Base-by-base conservation (phyloP, 768 basidiomycete genomes). In the Baorangia bicolor region DNA sequence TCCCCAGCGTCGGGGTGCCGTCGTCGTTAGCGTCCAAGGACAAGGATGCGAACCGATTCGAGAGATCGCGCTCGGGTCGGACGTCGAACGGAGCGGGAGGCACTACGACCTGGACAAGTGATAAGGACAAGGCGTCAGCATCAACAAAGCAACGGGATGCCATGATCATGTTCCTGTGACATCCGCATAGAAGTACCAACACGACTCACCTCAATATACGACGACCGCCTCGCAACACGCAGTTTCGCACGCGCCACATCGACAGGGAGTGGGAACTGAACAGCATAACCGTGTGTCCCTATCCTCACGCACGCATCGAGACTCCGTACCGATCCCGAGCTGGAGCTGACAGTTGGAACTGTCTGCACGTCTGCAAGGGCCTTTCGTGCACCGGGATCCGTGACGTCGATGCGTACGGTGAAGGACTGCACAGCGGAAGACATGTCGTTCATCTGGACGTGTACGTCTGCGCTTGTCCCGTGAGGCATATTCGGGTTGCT, bases 221-320 rank as follows among this genome's bases (percentile, higher is more conserved):
- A 73, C 0, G 83, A 84, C 53, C 76, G 79, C 30, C 84, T 73
- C 9, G 83, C 83, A 20, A 84, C 56, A 1, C 81, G 74, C 13
- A 78, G 57, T 57, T 74, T 81, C 2, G 64, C 55, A 9, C 66
- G 63, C 14, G 53, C 59, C 2, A 74, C 72, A 23, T 76, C 62
- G 6, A 84, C 66, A 2, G 79, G 79, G 38, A 80, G 78, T 0
- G 81, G 82, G 48, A 74, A 81, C 1, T 45, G 49, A 11, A 83
- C 52, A 25, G 58, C 14, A 38, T 67, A 60, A 1, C 45, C 23
- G 43, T 67, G 59, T 0, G 50, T 47, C 8, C 51, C 65, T 27
- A 69, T 57, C 33, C 14, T 37, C 27, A 70, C n/a, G 4, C 13
- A n/a, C 18, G 53, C 55, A 0, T 52, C 42, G 13, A 59, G 45